Evolutionary conservation across 2,329 filamentous ascomycete genomes (phyloP), one percentile per base, ranked within the genome.

Genomic region (Fusarium brachygibbosum): DNA sequence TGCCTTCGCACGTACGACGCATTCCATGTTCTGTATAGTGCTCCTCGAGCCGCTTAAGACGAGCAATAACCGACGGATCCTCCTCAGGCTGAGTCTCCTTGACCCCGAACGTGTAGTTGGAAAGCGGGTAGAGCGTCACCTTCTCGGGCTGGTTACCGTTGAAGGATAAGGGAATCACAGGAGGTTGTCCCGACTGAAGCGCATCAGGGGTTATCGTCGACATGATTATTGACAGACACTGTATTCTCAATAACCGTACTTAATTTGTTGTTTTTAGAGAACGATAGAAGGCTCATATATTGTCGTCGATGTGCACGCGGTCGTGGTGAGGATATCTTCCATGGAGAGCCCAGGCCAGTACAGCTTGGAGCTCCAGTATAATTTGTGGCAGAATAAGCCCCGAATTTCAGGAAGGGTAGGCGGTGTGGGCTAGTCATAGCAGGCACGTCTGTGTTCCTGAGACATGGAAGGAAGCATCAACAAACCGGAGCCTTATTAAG

Each of bases 11-110:
- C 19, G 96, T 98, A 58, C 96, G 91, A 60, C 96, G 91, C 96
- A 99, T 99, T 76, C 96, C 96, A 84, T 98, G 90, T 68, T 91
- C 86, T 31, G 88, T 85, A 80, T 97, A 99, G 82, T 99, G 94
- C 79, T 98, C 94, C 79, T 98, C 94, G n/a, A 99, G 87, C 11
- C 96, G 90, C 83, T 95, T 94, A 70, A 99, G 85, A 4, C 96
- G 92, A 58, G 96, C 94, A 59, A 97, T 88, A 3, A 99, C 96
- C 0, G 94, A 98, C 0, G 95, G 94, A 76, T 99, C 96, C 81
- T 99, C 96, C 81, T 99, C 96, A 3, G 95, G 96, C 79, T 99
- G 96, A 23, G 93, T 97, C 84, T 98, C 96, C 82, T 99, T 99
- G 65, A 97, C 97, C 68, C 95, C 95, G 76, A 99, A 98, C 25